phyloP scores from a whole-genome alignment of 805 yeast genomes.

The Maudiozyma saulgeensis region DNA sequence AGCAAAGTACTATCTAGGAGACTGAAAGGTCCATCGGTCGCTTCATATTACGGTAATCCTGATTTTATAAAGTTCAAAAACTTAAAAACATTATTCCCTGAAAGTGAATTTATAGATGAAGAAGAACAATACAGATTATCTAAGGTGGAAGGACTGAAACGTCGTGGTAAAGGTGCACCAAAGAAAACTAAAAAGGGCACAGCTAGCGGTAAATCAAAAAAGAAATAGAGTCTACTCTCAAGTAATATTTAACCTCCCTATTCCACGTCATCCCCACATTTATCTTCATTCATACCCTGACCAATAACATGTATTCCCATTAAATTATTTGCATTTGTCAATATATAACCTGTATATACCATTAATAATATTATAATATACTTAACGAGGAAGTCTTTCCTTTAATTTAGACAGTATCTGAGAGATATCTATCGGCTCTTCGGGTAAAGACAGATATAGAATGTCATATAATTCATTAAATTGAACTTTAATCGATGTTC shows the following conservation, averaged over 20 bases:
- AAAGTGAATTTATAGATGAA: slow-evolving; percentile 47
- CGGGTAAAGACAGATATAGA: slow-evolving; percentile 45
- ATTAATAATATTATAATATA: neutral
- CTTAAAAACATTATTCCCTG: slow-evolving; percentile 44
- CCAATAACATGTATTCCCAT: neutral
- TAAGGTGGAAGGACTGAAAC: slow-evolving; percentile 57
- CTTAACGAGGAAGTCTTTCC: slow-evolving; percentile 1
- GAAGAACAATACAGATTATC: slow-evolving; percentile 60
- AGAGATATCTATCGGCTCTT: slow-evolving; percentile 23
- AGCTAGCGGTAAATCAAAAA: slow-evolving; percentile 34
- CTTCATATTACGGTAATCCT: slow-evolving; percentile 65
- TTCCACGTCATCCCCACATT: neutral
- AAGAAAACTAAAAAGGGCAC: slow-evolving; percentile 51
- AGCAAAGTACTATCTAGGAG: slow-evolving; percentile 58
- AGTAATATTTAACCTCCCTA: too few species aligned
- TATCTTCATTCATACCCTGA: neutral
- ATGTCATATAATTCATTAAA: slow-evolving; percentile 41
- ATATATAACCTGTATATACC: neutral
- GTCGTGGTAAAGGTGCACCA: slow-evolving; percentile 87
- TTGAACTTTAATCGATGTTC: slow-evolving; percentile 36
- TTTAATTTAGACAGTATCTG: slow-evolving; percentile 6
- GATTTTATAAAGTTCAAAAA: slow-evolving; percentile 57
- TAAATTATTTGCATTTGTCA: neutral
- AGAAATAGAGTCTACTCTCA: neutral
- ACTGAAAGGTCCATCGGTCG: slow-evolving; percentile 62